These are phyloP conservation scores for Agrocybe praecox DNA, from an alignment of 768 basidiomycete genomes.

Conservation along the genomic window DNA sequence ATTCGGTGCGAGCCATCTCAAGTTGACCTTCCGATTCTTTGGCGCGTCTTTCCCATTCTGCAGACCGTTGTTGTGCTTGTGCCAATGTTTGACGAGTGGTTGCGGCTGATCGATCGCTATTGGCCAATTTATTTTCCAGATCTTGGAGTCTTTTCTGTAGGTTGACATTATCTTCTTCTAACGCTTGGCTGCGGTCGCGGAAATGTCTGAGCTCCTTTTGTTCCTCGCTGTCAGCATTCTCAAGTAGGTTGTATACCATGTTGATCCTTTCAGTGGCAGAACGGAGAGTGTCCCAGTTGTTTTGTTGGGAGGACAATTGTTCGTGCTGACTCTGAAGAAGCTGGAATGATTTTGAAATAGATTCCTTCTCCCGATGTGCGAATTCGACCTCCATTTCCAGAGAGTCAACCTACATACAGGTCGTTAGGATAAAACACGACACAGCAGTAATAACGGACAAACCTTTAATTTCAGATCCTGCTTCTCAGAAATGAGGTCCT, in stretches of 20 bases:
- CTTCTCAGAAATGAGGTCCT: constrained; percentile 58
- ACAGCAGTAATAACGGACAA: constrained; percentile 19
- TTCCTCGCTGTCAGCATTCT: constrained; percentile 71
- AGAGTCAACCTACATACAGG: constrained; percentile 50
- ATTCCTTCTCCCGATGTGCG: constrained; percentile 65
- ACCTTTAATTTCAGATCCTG: constrained; percentile 64
- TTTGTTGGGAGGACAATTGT: constrained; percentile 59
- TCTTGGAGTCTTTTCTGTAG: constrained; percentile 78
- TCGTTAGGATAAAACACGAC: constrained; percentile 11
- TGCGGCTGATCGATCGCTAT: constrained; percentile 60
- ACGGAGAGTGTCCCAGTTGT: constrained; percentile 79
- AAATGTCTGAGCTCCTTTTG: constrained; percentile 66
- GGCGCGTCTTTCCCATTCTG: constrained; percentile 82
- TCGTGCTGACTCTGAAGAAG: constrained; percentile 64
- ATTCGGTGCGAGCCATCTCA: constrained; percentile 56
- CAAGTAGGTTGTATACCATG: constrained; percentile 58
- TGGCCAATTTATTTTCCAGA: constrained; percentile 60
- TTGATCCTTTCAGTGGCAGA: constrained; percentile 76
- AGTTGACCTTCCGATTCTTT: constrained; percentile 70
- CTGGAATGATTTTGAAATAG: constrained; percentile 49
- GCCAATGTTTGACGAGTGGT: constrained; percentile 64
- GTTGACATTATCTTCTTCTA: constrained; percentile 68
- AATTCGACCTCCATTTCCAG: constrained; percentile 61
- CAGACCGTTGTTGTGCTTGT: constrained; percentile 75
- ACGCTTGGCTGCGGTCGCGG: constrained; percentile 61